Base-by-base conservation (phyloP, 441 rosid genomes). In the Erodium texanum region DNA sequence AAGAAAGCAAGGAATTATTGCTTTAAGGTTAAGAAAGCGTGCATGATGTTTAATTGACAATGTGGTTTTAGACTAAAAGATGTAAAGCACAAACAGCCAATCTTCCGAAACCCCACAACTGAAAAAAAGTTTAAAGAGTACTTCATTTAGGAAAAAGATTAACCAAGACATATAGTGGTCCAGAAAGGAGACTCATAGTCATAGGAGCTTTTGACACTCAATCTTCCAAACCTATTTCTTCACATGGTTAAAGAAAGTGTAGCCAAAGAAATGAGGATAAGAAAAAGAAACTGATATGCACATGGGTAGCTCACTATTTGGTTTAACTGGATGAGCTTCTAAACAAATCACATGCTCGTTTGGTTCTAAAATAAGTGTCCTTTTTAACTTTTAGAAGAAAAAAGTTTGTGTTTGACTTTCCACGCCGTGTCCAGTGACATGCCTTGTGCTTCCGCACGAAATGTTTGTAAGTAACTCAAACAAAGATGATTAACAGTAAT, bases 1-100 rank as follows among this genome's bases (percentile, higher is more conserved):
- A 45, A 45, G 16, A 45, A 38, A 48, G 56, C 56, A 54, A 54
- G 61, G 61, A 54, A 54, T 54, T 16, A 10, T n/a, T 56, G 62
- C 62, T 56, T 56, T 19, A 0, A 20, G 14, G 24, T 56, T 20
- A 56, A 56, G 24, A 20, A 6, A 20, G 24, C 16, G 20, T 50
- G 1, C 1, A 5, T 15, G 15, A 7, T 43, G 50, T 43, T 7
- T 43, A 43, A 43, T 43, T 43, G 2, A 11, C 50, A 1, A 48
- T 48, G 0, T 48, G 7, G n/a, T 7, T 48, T 48, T n/a, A 48
- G 56, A 7, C 19, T 56, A 18, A 18, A 9, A 56, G 62, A 56
- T 7, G 24, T 11, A 54, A 48, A 12, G 50, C 56, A 48, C 16
- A 48, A 15, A 18, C 61, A 16, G 1, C 23, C 22, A 18, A 54